phyloP scores from a whole-genome alignment of 2,329 filamentous ascomycete species.

The Alternaria dauci region DNA sequence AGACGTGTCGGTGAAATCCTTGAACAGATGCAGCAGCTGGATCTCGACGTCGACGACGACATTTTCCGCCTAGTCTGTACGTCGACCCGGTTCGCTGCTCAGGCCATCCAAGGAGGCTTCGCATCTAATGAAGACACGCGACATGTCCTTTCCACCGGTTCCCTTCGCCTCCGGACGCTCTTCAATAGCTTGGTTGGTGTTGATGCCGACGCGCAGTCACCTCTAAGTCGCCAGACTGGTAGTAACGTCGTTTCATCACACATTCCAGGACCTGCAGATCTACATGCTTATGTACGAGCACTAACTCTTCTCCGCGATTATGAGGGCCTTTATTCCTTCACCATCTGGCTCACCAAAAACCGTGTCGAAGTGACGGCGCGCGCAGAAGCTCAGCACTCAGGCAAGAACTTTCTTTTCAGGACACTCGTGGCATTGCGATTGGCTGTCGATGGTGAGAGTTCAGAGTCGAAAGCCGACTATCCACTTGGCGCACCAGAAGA shows the following conservation, averaged over 20 bases:
- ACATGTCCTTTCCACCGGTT: slow-evolving; percentile 26
- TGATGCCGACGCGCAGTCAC: slow-evolving; percentile 22
- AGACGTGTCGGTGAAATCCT: slow-evolving; percentile 34
- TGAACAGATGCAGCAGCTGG: slow-evolving; percentile 35
- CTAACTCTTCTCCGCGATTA: slow-evolving; percentile 69
- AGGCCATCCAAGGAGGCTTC: slow-evolving; percentile 24
- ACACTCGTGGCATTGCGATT: slow-evolving; percentile 53
- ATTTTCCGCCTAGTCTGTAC: slow-evolving; percentile 46
- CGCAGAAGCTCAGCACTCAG: slow-evolving; percentile 35
- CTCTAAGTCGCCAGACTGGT: not conserved
- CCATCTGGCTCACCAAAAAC: slow-evolving; percentile 64
- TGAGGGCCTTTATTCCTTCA: slow-evolving; percentile 64
- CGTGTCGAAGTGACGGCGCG: slow-evolving; percentile 39
- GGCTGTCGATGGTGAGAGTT: slow-evolving; percentile 48
- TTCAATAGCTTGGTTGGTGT: slow-evolving; percentile 39
- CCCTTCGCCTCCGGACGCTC: slow-evolving; percentile 32
- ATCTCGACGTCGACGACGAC: slow-evolving; percentile 47
- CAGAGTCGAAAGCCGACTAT: slow-evolving; percentile 2
- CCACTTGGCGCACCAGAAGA: slow-evolving; percentile 37
- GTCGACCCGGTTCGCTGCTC: slow-evolving; percentile 41
- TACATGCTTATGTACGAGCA: slow-evolving; percentile 70
- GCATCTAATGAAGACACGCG: slow-evolving; percentile 18
- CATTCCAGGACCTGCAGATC: slow-evolving; percentile 56
- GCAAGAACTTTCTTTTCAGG: slow-evolving; percentile 39
- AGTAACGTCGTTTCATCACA: slow-evolving; percentile 47